phyloP scores from a whole-genome alignment of 202 grass and related monocot species.

The Eragrostis tef region DNA sequence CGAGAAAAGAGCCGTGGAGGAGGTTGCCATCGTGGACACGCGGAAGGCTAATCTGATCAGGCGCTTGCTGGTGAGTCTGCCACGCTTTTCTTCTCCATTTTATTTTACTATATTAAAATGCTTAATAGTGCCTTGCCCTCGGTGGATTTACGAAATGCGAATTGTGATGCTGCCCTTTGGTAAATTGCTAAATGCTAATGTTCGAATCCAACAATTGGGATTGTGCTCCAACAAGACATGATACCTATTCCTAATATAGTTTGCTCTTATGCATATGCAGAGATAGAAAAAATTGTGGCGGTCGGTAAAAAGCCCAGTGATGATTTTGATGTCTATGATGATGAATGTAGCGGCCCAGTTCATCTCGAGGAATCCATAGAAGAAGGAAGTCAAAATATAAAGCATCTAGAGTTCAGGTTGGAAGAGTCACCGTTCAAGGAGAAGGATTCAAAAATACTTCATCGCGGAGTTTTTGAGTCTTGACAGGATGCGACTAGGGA shows the following conservation, averaged over 20 bases:
- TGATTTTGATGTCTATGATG: constrained; percentile 32
- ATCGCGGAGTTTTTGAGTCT: constrained; percentile 40
- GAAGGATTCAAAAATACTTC: constrained; percentile 56
- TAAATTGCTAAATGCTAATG: not conserved
- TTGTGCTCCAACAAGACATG: too few species aligned
- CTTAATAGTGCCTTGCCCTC: not conserved
- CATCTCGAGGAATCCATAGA: constrained; percentile 44
- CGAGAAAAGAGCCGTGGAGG: not conserved
- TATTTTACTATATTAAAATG: too few species aligned
- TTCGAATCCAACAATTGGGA: not conserved
- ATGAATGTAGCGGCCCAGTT: constrained; percentile 50
- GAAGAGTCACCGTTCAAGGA: constrained; percentile 47
- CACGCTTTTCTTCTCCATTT: too few species aligned
- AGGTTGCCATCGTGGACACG: not conserved
- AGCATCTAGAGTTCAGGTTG: constrained; percentile 50
- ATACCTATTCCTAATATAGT: not conserved
- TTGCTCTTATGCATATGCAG: constrained; percentile 50
- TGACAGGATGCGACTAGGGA: not conserved
- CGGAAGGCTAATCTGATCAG: not conserved
- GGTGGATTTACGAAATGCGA: too few species aligned
- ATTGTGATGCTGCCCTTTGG: not conserved
- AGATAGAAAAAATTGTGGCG: constrained; percentile 56
- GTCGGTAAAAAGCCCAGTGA: constrained; percentile 47
- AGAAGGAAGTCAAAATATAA: constrained; percentile 48
- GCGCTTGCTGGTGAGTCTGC: not conserved